Evolutionary conservation across 805 yeast genomes (phyloP).

Genomic region (Candida arabinofermentans): DNA sequence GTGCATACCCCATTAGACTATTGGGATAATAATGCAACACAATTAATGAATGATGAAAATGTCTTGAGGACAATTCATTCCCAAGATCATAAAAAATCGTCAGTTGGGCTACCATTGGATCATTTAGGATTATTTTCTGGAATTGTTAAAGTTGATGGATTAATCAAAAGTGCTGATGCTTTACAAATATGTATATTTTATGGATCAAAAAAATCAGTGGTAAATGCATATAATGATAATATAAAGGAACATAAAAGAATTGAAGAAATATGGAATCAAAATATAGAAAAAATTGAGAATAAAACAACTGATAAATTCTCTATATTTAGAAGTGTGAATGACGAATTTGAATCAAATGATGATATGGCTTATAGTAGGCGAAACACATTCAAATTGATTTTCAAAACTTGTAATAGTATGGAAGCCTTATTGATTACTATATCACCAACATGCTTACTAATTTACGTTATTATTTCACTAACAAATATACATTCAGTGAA

Average conservation of each 20-base stretch:
- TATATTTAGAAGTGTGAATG: background rate
- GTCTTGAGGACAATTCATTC: slow-evolving; percentile 38
- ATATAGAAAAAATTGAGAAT: slow-evolving; percentile 22
- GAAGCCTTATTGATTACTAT: slow-evolving; percentile 9
- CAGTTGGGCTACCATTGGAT: slow-evolving; percentile 21
- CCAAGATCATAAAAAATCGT: slow-evolving; percentile 18
- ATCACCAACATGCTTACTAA: slow-evolving; percentile 19
- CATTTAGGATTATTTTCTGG: slow-evolving; percentile 35
- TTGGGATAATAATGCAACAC: slow-evolving; percentile 36
- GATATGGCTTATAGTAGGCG: slow-evolving; percentile 1
- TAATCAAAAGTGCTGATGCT: slow-evolving; percentile 37
- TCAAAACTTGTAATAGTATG: slow-evolving; percentile 17
- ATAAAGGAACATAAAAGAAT: slow-evolving; percentile 7
- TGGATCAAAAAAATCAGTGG: background rate
- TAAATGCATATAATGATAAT: slow-evolving; percentile 8
- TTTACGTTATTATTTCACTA: slow-evolving; percentile 33
- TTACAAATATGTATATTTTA: slow-evolving; percentile 35
- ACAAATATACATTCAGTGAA: slow-evolving; percentile 39
- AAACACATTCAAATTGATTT: slow-evolving; percentile 14
- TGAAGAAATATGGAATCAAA: slow-evolving; percentile 29
- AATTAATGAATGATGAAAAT: slow-evolving; percentile 30
- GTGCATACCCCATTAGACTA: slow-evolving; percentile 39
- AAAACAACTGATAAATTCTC: background rate
- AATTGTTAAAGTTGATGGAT: slow-evolving; percentile 39
- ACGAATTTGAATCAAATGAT: background rate